Evolutionary conservation across 1,284 basidiomycete species (phyloP).

Genomic region (Leucoagaricus sp.): DNA sequence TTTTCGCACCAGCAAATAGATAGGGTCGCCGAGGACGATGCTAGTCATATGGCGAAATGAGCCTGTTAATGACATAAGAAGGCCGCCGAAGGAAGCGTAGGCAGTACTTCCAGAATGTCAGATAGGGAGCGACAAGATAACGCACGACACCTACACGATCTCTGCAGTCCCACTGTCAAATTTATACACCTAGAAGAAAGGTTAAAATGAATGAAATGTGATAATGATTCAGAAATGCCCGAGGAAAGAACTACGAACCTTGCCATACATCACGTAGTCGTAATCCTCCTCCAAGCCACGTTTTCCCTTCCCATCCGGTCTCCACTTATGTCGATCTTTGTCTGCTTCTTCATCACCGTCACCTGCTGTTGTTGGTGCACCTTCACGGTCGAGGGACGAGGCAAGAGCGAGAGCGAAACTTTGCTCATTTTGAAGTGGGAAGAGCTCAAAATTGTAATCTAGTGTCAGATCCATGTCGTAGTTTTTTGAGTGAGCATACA

Average conservation of each 20-base stretch:
- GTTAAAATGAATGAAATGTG: conserved; percentile 1
- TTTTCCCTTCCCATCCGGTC: conserved; percentile 85
- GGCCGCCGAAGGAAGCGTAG: conserved; percentile 95
- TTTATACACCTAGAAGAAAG: conserved; percentile 80
- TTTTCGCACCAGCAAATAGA: conserved; percentile 89
- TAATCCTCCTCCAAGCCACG: conserved; percentile 94
- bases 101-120: conserved; percentile 65
- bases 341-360: conserved; percentile 56
- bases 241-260: conserved; percentile 58
- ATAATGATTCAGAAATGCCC: conserved; percentile 13
- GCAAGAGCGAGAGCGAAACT: conserved; percentile 87
- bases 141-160: conserved; percentile 63
- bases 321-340: conserved; percentile 81
- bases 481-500: conserved; percentile 84
- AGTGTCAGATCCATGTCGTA: conserved; percentile 88
- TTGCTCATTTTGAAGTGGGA: conserved; percentile 70
- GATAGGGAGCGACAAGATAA: conserved; percentile 14
- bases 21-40: conserved; percentile 90
- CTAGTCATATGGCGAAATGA: conserved; percentile 92
- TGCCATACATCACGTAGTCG: conserved; percentile 99
- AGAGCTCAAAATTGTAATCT: conserved; percentile 90
- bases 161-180: conserved; percentile 89
- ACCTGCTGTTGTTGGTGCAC: conserved; percentile 44
- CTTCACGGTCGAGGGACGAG: conserved; percentile 72
- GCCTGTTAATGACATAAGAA: conserved; percentile 93